phyloP scores from a whole-genome alignment of 2,329 filamentous ascomycete genomes.

The Diaporthe citri region DNA sequence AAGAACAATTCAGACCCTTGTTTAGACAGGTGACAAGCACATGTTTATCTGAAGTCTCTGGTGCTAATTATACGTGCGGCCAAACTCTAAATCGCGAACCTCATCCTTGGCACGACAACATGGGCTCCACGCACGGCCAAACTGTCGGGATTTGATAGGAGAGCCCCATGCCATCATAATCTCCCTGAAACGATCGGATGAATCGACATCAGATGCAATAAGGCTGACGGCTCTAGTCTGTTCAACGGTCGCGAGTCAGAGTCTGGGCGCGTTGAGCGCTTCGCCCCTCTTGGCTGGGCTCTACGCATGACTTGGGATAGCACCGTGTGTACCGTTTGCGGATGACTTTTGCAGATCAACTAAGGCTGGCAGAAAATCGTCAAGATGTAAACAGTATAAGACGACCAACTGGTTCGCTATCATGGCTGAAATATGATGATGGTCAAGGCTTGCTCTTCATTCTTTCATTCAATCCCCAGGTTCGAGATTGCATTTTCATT shows the following conservation, averaged over 20 bases:
- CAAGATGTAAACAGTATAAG: not conserved
- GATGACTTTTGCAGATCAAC: not conserved
- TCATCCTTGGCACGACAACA: not conserved
- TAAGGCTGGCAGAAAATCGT: not conserved
- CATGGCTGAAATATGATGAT: accelerated
- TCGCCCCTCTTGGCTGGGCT: not conserved
- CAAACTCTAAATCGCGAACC: constrained; percentile 19
- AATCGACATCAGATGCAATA: constrained; percentile 17
- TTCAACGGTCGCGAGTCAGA: constrained; percentile 10
- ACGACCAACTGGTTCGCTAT: not conserved
- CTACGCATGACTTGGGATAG: constrained; percentile 2
- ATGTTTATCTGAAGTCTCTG: constrained; percentile 17
- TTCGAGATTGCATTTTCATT: not conserved
- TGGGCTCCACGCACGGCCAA: not conserved
- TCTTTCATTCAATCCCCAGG: not conserved
- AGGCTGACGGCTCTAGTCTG: constrained; percentile 1
- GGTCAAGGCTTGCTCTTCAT: not conserved
- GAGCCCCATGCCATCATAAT: constrained; percentile 5
- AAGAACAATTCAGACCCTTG: not conserved
- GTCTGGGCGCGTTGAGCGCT: constrained; percentile 1
- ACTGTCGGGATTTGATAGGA: not conserved
- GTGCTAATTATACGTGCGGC: constrained; percentile 13
- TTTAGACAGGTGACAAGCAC: not conserved
- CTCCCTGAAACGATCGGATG: constrained; percentile 11
- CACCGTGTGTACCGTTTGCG: not conserved